Conservation (phyloP, 2,329 filamentous ascomycete genomes). For the Pestalotiopsis sp. region DNA sequence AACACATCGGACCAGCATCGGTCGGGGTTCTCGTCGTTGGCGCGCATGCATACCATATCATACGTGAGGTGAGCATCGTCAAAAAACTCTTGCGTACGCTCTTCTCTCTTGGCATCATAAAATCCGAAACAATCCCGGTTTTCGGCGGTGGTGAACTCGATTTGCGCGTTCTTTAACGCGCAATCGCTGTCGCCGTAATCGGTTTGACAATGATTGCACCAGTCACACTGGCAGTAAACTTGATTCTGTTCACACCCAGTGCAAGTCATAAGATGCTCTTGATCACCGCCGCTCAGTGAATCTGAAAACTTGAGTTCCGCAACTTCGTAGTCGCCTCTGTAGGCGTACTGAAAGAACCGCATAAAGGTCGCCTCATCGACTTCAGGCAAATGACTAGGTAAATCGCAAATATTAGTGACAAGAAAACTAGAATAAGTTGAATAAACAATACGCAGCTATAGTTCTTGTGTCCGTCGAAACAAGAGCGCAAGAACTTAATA, state of each 20-base stretch:
- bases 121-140: too few species aligned
- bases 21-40: neutral
- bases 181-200: too few species aligned
- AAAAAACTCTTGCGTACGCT: neutral
- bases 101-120: neutral
- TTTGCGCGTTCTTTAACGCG: too few species aligned
- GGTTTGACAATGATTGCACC: neutral
- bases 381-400: slow-evolving; percentile 40
- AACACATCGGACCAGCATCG: neutral
- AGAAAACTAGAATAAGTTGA: neutral
- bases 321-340: neutral
- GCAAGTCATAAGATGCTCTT: neutral
- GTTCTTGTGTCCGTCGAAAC: too few species aligned
- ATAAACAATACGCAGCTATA: too few species aligned
- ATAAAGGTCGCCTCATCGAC: neutral
- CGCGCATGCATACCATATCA: neutral
- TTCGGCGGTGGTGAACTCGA: too few species aligned
- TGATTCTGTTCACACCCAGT: neutral
- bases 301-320: neutral
- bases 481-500: too few species aligned
- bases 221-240: neutral
- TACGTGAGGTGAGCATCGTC: neutral
- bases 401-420: neutral
- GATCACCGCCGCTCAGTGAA: neutral
- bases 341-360: neutral